A percentile compares a stretch with the other conserved stretches of the same genome.
Evolutionary conservation across 2,329 filamentous ascomycete genomes (phyloP).

Genomic region (Phialemonium atrogriseum): DNA sequence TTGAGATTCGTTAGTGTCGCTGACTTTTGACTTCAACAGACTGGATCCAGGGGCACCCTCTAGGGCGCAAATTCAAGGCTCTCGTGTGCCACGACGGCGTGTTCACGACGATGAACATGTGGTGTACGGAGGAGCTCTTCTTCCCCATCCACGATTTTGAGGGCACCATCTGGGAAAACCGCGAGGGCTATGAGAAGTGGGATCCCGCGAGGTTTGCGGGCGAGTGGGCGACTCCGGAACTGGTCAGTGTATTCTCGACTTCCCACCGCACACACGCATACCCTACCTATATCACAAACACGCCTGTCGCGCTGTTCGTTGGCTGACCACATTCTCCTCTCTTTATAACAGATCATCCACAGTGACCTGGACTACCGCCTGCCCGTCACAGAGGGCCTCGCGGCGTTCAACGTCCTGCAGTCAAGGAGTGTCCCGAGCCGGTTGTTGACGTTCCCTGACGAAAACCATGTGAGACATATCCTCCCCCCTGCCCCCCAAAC

Average conservation of each 20-base stretch:
- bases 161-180: slow-evolving; percentile 52
- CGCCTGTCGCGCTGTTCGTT: neutral
- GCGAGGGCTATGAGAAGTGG: slow-evolving; percentile 59
- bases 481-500: slow-evolving; percentile 60
- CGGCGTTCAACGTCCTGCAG: slow-evolving; percentile 82
- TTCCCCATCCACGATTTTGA: slow-evolving; percentile 62
- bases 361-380: slow-evolving; percentile 85
- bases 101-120: slow-evolving; percentile 62
- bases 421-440: slow-evolving; percentile 65
- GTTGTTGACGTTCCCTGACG: slow-evolving; percentile 74
- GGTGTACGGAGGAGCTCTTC: slow-evolving; percentile 60
- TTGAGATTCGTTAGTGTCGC: too few species aligned
- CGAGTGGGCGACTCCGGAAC: slow-evolving; percentile 78
- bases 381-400: slow-evolving; percentile 74
- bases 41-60: slow-evolving; percentile 82
- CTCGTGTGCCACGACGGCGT: slow-evolving; percentile 85
- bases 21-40: too few species aligned
- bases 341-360: slow-evolving; percentile 53
- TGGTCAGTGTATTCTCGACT: slow-evolving; percentile 41
- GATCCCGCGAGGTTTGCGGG: slow-evolving; percentile 55
- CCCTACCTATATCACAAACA: neutral
- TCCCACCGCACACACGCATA: neutral
- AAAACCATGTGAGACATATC: slow-evolving; percentile 47
- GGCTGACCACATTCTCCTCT: neutral
- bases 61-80: slow-evolving; percentile 79